Base-by-base conservation (phyloP, 208 protist species). In the Crithidia brevicula region DNA sequence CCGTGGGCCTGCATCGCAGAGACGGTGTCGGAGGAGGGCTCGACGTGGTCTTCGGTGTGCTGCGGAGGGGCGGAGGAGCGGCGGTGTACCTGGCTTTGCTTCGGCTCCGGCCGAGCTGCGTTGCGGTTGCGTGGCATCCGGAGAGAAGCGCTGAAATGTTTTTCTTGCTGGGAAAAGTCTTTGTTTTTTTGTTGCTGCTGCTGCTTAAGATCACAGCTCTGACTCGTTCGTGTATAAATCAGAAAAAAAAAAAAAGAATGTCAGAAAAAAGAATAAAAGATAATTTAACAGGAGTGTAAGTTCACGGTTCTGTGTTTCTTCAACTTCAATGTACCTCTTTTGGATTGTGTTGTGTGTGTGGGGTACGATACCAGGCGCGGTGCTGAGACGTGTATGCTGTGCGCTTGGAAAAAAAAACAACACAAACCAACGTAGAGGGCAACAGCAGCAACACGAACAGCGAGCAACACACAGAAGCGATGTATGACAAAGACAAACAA, bases 161-260 rank as follows among this genome's bases (percentile, higher is more conserved):
- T 63, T 69, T 79, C 61, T 61, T 72, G 31, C 69, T 72, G 22
- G 30, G 13, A 30, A 25, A 22, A 40, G 15, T 40, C 10, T 1
- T 40, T 40, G 0, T 40, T 40, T 40, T 40, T 40, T 40, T 13
- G 10, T 40, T 40, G 4, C 7, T 20, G n/a, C n/a, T n/a, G n/a
- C n/a, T n/a, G n/a, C n/a, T n/a, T n/a, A n/a, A n/a, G n/a, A n/a
- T n/a, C n/a, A n/a, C n/a, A n/a, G n/a, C n/a, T n/a, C n/a, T n/a
- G n/a, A n/a, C n/a, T n/a, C n/a, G n/a, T n/a, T n/a, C n/a, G n/a
- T n/a, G n/a, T n/a, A n/a, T n/a, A n/a, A n/a, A n/a, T n/a, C n/a
- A n/a, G n/a, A n/a, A n/a, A n/a, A n/a, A n/a, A n/a, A n/a, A n/a
- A 38, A 31, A 30, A 9, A 49, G 33, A 50, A 22, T 50, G 46